Evolutionary conservation across 768 basidiomycete species (phyloP), one percentile per base, ranked within the genome.

Genomic region (Pisolithus microcarpus): DNA sequence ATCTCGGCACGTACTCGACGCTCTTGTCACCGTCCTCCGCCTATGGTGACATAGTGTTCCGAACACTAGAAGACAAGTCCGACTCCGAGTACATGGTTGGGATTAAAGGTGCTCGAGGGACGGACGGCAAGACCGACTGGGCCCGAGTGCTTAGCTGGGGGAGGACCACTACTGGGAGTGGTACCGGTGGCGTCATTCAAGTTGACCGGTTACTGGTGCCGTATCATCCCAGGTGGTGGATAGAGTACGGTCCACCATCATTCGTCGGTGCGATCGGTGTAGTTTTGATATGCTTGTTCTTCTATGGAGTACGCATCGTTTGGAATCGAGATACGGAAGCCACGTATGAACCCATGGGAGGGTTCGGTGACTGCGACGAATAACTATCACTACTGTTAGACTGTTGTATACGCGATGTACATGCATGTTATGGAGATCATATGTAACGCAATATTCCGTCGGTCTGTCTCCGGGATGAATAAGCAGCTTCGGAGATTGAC

Each of bases 311-410:
- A 19, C 72, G 81, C 51, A 68, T 72, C 49, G 64, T 89, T 47
- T 93, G 90, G 89, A 74, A 75, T 55, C 68, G 75, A 59, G 88
- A 90, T 64, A 80, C 80, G 50, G 87, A 91, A 66, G 85, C 90
- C 34, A 92, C 89, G 36, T 96, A 91, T 65, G 92, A 95, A 64
- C 91, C 93, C 21, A 69, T 87, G 36, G 92, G 91, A 43, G 90
- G 91, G 34, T 90, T 87, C 65, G 78, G 75, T 34, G 71, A 71
- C 44, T 79, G 80, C 39, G 80, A 79, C 51, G 65, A 71, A 1
- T 65, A 61, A 50, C 34, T 57, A 36, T 52, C 56, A 46, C 63
- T 26, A 26, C 7, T 7, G 7, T 55, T 58, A 61, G 49, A 56
- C 40, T 55, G 50, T 44, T 62, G 52, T 60, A 50, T 34, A 15